Base-by-base conservation (phyloP, 495 filamentous ascomycete genomes). In the Penicillium dipodomyicola region DNA sequence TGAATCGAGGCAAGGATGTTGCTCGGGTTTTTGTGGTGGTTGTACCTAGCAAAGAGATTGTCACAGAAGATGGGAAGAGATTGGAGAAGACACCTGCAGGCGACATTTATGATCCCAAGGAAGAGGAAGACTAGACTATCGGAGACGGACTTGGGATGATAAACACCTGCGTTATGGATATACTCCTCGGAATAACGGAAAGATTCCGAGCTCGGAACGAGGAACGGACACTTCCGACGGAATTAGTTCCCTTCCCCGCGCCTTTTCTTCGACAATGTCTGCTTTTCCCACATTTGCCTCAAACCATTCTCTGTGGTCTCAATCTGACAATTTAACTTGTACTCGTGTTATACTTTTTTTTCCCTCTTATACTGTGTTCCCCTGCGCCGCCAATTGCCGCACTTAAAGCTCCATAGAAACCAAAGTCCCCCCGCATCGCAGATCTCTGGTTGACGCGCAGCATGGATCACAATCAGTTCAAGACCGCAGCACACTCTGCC, bases 381-480 rank as follows among this genome's bases (percentile, higher is more conserved):
- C 12, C 15, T 27, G 22, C 20, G 4, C 22, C n/a, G 19, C 37
- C 49, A 52, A 41, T 52, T 20, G 49, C 35, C 10, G 12, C 27
- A 45, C 11, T 25, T 23, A 9, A 5, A 30, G n/a, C 10, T 20
- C 27, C 19, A 17, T 22, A 47, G 45, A 29, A 46, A 46, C 17
- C 2, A 9, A 5, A 11, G 5, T 48, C 32, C 32, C 54, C 54
- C 47, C 43, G 32, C 53, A 7, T 23, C 23, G 51, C 51, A 54
- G 35, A 55, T 44, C 29, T 50, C 17, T 33, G 19, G 45, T 20
- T 15, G 7, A 25, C 32, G 23, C 17, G 17, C 57, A 67, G 25
- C 14, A 97, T 97, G 93, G 85, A 97, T 65, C 87, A 88, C 20
- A 77, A 87, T 42, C 84, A 89, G 52, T 97, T 97, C 75, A 76